phyloP scores from a whole-genome alignment of 1,284 basidiomycete genomes.

The Cerioporus squamosus region DNA sequence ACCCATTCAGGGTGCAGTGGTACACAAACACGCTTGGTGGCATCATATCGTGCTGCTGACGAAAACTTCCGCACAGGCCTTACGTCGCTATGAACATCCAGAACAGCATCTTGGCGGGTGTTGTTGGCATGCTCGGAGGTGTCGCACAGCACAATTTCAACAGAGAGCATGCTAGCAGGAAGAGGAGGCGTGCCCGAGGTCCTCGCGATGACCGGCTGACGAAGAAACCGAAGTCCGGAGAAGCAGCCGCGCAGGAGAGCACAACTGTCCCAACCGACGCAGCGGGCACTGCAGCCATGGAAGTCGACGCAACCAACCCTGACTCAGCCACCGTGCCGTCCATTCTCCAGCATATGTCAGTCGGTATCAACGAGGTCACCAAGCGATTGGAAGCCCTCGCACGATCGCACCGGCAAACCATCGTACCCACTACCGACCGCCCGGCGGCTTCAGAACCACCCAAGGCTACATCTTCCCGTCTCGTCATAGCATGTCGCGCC shows the following conservation, averaged over 20 bases:
- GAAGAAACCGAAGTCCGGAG: conserved; percentile 21
- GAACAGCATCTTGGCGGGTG: conserved; percentile 55
- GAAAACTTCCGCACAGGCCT: conserved; percentile 53
- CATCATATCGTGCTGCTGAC: neutral
- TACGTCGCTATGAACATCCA: conserved; percentile 65
- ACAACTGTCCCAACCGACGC: too few species aligned
- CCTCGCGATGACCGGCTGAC: neutral
- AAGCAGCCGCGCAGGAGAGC: neutral
- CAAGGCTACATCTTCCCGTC: conserved; percentile 26
- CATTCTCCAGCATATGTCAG: conserved; percentile 47
- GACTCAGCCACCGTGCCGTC: conserved; percentile 41
- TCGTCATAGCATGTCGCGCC: conserved; percentile 70
- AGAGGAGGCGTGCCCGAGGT: conserved; percentile 37
- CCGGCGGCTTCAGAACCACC: conserved; percentile 2
- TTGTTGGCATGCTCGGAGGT: conserved; percentile 53
- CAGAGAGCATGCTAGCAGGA: conserved; percentile 38
- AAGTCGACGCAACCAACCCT: neutral
- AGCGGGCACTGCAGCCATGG: neutral
- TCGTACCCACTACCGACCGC: conserved; percentile 2
- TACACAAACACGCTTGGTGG: conserved; percentile 30
- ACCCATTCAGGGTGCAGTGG: conserved; percentile 75
- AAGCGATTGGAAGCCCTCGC: conserved; percentile 71
- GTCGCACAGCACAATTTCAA: conserved; percentile 48
- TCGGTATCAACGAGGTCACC: conserved; percentile 85
- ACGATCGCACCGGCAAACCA: conserved; percentile 36